These are phyloP conservation scores for Auricularia sp. DNA, from an alignment of 768 basidiomycete species.

Conservation along the genomic window DNA sequence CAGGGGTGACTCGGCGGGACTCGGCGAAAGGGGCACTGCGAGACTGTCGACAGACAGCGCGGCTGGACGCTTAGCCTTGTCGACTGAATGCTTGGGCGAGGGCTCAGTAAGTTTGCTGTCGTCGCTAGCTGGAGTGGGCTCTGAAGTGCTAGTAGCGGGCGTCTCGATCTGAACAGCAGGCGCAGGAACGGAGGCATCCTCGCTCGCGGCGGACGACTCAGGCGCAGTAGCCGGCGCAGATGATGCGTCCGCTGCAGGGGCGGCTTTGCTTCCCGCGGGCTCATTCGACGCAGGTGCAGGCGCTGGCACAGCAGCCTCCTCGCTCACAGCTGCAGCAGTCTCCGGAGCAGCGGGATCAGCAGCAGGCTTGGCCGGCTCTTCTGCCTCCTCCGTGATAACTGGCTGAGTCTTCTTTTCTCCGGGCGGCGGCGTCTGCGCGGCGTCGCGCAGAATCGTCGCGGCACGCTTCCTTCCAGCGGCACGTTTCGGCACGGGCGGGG, in stretches of 20 bases:
- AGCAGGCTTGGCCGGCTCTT: not conserved
- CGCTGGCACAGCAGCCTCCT: no score
- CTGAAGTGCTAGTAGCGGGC: no score
- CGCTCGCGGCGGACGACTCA: no score
- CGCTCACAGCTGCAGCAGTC: no score
- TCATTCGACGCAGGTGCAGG: no score
- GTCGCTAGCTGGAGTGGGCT: no score
- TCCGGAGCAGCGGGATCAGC: no score
- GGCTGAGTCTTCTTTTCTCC: not conserved
- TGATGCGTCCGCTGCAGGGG: no score
- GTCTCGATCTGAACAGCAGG: no score
- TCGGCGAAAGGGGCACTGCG: not conserved
- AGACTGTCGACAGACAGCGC: not conserved
- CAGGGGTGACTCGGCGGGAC: not conserved
- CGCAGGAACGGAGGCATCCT: no score
- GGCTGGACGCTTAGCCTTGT: not conserved
- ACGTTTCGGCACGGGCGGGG: constrained; percentile 17
- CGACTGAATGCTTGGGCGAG: not conserved
- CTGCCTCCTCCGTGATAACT: constrained; percentile 1
- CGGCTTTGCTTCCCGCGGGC: no score
- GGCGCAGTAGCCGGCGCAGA: no score
- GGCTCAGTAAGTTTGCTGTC: not conserved
- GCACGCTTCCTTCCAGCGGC: constrained; percentile 14
- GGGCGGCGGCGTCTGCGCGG: not conserved
- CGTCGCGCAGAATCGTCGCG: constrained; percentile 2